Evolutionary conservation across 805 yeast species (phyloP), one percentile per base, ranked within the genome.

Genomic region (Saccharomycopsis olivae): DNA sequence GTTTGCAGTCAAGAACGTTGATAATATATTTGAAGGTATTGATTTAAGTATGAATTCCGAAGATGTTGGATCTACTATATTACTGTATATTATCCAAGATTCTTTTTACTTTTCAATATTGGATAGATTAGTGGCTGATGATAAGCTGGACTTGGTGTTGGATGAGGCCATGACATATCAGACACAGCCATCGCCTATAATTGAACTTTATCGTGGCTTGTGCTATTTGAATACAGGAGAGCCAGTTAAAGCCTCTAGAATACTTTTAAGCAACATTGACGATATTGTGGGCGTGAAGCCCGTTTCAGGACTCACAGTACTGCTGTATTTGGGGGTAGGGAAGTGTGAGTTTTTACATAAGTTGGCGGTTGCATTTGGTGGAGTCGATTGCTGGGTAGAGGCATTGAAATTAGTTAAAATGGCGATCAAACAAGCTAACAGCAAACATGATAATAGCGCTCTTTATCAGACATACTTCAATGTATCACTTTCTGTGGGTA

Each of bases 361-460:
- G 28, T 45, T 66, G 28, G 51, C 71, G 8, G 49, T 55, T 3
- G 28, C 68, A 32, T 67, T 66, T 47, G 54, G 59, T 31, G 51
- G 58, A 17, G 47, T 51, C 21, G 49, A 51, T 2, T 46, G 49
- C 3, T 60, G 58, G 40, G 44, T 50, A 13, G 47, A 53, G 13
- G 69, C 74, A 0, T 52, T 66, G 25, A 53, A 56, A 43, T 55
- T 69, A 29, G 54, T 54, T 18, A 52, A 55, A 18, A 38, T 53
- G 14, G 56, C 59, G 8, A 42, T 40, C 5, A 48, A 38, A 11
- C 51, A 51, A 31, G 47, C 48, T 29, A 47, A 53, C 28, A 49
- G 14, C 10, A 20, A 11, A 18, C 21, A 52, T 28, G 49, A 25
- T n/a, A n/a, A n/a, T n/a, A n/a, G n/a, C n/a, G 49, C 48, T 17